phyloP scores from a whole-genome alignment of 179 eudicot genomes.

The Silene vulgaris region DNA sequence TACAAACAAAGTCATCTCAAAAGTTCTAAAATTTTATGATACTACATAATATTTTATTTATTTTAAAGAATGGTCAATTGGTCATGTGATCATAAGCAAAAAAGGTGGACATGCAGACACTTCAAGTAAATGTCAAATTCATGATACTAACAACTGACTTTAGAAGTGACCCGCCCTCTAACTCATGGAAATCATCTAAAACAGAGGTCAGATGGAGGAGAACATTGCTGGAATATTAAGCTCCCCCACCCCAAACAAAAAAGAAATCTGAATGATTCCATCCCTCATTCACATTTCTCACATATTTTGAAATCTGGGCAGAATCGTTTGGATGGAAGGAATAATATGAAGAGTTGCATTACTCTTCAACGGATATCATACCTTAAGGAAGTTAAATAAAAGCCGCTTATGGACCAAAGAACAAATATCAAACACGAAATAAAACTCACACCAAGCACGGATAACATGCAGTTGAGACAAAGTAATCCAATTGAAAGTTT shows the following conservation, averaged over 20 bases:
- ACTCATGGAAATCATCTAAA: not conserved
- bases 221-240: no score
- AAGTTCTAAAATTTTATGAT: not conserved
- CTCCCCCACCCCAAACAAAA: no score
- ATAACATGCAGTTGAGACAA: not conserved
- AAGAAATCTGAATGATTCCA: not conserved
- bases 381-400: not conserved
- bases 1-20: not conserved
- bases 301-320: no score
- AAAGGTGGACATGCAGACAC: no score
- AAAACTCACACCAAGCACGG: not conserved
- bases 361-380: not conserved
- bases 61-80: no score
- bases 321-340: no score
- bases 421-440: not conserved
- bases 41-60: no score
- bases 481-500: not conserved
- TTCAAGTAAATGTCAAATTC: conserved; percentile 2
- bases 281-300: no score
- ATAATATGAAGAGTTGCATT: not conserved
- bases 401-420: not conserved
- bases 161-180: not conserved
- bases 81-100: no score
- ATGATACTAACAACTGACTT: not conserved
- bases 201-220: not conserved